Percentiles rank a stretch among this genome's conserved stretches.
Conservation (phyloP, 2,329 filamentous ascomycete species). For the Beauveria medogensis region DNA sequence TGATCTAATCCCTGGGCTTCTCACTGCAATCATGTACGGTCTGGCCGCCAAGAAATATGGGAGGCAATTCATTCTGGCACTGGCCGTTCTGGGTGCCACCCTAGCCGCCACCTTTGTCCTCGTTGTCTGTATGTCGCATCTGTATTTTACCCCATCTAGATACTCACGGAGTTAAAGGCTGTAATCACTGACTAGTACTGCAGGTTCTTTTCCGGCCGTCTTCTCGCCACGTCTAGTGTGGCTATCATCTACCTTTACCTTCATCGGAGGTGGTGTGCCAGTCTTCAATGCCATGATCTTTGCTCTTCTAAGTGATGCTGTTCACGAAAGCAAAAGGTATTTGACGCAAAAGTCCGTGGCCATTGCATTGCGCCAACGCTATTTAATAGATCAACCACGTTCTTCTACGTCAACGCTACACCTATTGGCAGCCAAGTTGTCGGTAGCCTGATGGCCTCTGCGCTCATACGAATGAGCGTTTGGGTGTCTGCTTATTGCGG, state of each 20-base stretch:
- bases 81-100: neutral
- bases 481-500: neutral
- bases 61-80: neutral
- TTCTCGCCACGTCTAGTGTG: neutral
- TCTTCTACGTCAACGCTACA: neutral
- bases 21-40: neutral
- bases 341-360: neutral
- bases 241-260: neutral
- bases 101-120: neutral
- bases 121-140: neutral
- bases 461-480: neutral
- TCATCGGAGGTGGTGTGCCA: neutral
- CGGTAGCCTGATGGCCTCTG: neutral
- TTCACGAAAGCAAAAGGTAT: neutral
- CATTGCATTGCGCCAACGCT: neutral
- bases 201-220: neutral
- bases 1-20: neutral
- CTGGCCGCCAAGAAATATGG: neutral
- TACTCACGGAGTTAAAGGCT: too few relatives aligned
- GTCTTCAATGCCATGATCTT: neutral
- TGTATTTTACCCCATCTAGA: neutral
- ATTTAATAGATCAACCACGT: neutral
- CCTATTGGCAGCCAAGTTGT: neutral
- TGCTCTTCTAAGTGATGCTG: neutral
- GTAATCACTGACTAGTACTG: neutral